These are phyloP conservation scores for Ceraceosorus guamensis DNA, from an alignment of 1,284 basidiomycete species.

Conservation along the genomic window DNA sequence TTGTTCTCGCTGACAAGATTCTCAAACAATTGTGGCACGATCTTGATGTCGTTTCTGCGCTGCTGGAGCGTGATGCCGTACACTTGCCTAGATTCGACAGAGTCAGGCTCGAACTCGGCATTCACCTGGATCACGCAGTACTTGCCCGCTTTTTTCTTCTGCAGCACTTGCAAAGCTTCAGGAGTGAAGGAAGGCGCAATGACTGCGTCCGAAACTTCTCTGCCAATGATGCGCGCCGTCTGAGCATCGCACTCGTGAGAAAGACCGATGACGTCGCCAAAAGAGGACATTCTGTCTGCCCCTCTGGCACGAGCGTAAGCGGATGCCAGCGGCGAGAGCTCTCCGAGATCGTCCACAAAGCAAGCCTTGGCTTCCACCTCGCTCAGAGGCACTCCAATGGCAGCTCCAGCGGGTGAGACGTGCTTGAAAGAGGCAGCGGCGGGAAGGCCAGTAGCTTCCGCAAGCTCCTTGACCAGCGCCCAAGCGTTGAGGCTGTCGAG, in stretches of 20 bases:
- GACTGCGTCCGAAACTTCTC: slow-evolving; percentile 96
- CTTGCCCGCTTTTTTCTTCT: slow-evolving; percentile 97
- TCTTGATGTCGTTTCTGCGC: slow-evolving; percentile 81
- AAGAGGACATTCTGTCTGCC: slow-evolving; percentile 98
- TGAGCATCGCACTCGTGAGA: slow-evolving; percentile 86
- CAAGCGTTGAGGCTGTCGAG: slow-evolving; percentile 96
- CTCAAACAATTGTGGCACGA: slow-evolving; percentile 71
- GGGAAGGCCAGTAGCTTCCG: slow-evolving; percentile 69
- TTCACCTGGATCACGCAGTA: slow-evolving; percentile 76
- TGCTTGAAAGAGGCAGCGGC: slow-evolving; percentile 99
- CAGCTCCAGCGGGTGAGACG: slow-evolving; percentile 93
- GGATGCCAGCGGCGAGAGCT: slow-evolving; percentile 77
- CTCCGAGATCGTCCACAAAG: slow-evolving; percentile 87
- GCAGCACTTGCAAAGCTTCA: slow-evolving; percentile 81
- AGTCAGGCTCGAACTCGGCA: slow-evolving; percentile 34
- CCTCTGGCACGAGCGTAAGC: slow-evolving; percentile 95
- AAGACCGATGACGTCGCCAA: slow-evolving; percentile 96
- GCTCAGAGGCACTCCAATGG: slow-evolving; percentile 60
- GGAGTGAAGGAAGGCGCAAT: slow-evolving; percentile 87
- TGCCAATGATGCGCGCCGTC: slow-evolving; percentile 90
- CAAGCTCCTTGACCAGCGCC: slow-evolving; percentile 88
- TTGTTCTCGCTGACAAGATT: slow-evolving; percentile 85
- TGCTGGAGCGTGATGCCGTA: slow-evolving; percentile 90
- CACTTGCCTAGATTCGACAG: slow-evolving; percentile 83
- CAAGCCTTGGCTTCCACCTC: slow-evolving; percentile 88